Evolutionary conservation across 2,329 filamentous ascomycete species (phyloP), one percentile per base, ranked within the genome.

Genomic region (Botrytis squamosa): DNA sequence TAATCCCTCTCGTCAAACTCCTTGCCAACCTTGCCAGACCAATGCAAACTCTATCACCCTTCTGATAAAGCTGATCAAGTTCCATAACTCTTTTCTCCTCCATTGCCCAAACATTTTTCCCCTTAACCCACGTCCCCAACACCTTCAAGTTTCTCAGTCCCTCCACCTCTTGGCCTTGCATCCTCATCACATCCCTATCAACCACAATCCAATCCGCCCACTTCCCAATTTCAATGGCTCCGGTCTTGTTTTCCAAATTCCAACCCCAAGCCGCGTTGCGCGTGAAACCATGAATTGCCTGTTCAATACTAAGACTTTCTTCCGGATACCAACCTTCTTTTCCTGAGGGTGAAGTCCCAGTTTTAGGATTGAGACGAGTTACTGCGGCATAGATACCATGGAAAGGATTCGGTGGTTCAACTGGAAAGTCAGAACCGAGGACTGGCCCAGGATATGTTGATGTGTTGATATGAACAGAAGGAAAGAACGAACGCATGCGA

Each of bases 141-240:
- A 93, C 90, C 67, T 81, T 84, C 12, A 91, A 78, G 7, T 82
- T 82, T 38, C 88, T 85, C 71, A 92, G 77, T 20, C 84, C 83
- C 74, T 90, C 88, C 0, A 49, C 67, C 14, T 33, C 10, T 14
- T 44, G 22, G 4, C 64, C 64, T 5, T 64, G 66, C 65, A 73
- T 55, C 25, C 78, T 82, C 71, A 87, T 86, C 0, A 92, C 78
- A 63, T 88, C 86, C 75, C 83, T 80, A 75, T 92, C 90, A 20
- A 93, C 81, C n/a, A 93, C 90, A 6, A 93, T 84, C 90, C 90
- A 93, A 80, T 93, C 91, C 0, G 90, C 91, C 80, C 88, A 88
- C 1, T 87, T 88, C 0, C 89, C 90, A n/a, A 84, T 81, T 71
- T 84, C 81, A 44, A 93, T 90, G 0, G 87, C 83, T 0, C 90